Base-by-base conservation (phyloP, 176 grass and related monocot genomes). In the Oryza australiensis region DNA sequence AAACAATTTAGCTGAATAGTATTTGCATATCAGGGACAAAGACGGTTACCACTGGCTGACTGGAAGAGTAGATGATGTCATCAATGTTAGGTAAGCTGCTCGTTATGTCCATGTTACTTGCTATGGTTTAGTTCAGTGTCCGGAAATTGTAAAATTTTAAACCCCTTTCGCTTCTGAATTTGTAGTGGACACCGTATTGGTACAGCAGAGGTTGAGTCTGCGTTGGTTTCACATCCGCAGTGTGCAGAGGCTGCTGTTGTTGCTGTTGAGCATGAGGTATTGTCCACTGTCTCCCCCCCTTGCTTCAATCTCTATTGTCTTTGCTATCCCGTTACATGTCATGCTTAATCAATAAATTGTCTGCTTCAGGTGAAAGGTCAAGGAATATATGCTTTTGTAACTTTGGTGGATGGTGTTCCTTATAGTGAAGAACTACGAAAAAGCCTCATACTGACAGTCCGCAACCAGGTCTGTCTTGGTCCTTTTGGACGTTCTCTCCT, bases 381-480 rank as follows among this genome's bases (percentile, higher is more conserved):
- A 74, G 94, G 92, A 40, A 97, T 97, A 83, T 97, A 97, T 89
- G 94, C 94, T 51, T 97, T 97, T 85, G 92, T 97, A 43, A 92
- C 90, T 65, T 87, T 97, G 81, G 92, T 87, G 18, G 92, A 94
- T 64, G 92, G 92, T 62, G 83, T 94, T 92, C 85, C 90, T 62
- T 97, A 92, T 46, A 92, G 92, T 51, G 92, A 90, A 83, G 92
- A 94, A 72, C 86, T 97, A 78, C 76, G 88, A 5, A 97, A 92
- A 82, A 91, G 83, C 60, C 90, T 97, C 64, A 87, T 92, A 85
- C 26, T 85, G 66, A 84, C 86, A 63, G 94, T 97, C 69, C 90
- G 94, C 51, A 92, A 87, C 33, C 94, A 97, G 94, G 94, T 97
- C 75, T 71, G 46, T 35, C 22, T 35, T 76, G 63, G 29, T 87